These are phyloP conservation scores for Psilocybe tampanensis DNA, from an alignment of 768 basidiomycete genomes.

Conservation along the genomic window DNA sequence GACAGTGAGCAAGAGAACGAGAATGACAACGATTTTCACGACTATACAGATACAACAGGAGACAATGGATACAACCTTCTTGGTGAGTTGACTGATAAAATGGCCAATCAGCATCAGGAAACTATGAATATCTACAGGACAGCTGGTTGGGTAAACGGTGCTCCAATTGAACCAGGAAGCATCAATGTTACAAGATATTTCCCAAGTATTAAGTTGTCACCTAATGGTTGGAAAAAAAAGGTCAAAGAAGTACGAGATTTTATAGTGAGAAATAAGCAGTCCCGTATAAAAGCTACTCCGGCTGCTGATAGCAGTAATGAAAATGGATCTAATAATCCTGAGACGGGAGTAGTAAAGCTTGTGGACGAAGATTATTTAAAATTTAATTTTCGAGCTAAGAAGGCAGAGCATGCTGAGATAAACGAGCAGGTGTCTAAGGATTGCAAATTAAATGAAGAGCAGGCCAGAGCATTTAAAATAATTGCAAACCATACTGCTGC, in stretches of 20 bases:
- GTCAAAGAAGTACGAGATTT: background rate
- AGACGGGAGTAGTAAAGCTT: background rate
- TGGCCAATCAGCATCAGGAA: background rate
- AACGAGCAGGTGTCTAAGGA: slow-evolving; percentile 7
- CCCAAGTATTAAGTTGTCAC: background rate
- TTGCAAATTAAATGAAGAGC: slow-evolving; percentile 28
- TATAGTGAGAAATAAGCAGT: background rate
- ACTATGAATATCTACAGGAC: background rate
- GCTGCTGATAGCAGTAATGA: too few species aligned
- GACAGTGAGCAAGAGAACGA: background rate
- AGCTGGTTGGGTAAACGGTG: background rate
- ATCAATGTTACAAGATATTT: background rate
- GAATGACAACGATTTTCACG: background rate
- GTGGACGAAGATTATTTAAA: background rate
- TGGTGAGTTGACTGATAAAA: background rate
- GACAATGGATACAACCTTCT: background rate
- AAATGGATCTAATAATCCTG: too few species aligned
- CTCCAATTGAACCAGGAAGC: background rate
- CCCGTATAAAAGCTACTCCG: background rate
- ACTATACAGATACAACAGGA: background rate
- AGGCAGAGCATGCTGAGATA: background rate
- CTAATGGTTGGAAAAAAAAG: background rate
- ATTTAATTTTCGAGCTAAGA: background rate
- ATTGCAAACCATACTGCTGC: slow-evolving; percentile 27
- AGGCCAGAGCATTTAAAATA: slow-evolving; percentile 31